A percentile compares a stretch with the other conserved stretches of the same genome.
These are phyloP conservation scores for Cenchrus fungigraminus DNA, from an alignment of 176 grass and related monocot species.

Conservation along the genomic window DNA sequence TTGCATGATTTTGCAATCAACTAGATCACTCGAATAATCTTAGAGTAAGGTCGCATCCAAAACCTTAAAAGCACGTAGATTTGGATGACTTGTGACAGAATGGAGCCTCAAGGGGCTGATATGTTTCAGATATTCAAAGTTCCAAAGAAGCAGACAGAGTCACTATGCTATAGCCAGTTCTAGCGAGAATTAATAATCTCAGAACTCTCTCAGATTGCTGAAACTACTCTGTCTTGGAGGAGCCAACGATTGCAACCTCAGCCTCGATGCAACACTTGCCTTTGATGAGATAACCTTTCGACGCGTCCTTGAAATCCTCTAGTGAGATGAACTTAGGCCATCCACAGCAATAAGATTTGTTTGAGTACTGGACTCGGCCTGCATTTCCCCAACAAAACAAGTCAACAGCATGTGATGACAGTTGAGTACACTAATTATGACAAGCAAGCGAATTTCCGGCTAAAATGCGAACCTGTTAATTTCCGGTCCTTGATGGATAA, in stretches of 20 bases:
- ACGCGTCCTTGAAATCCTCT: background rate
- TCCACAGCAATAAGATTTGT: background rate
- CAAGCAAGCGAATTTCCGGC: background rate
- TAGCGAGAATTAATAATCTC: background rate
- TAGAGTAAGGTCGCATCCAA: background rate
- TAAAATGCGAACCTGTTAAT: background rate
- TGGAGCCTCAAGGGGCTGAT: background rate
- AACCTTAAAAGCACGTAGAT: background rate
- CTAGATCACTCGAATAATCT: background rate
- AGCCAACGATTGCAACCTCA: background rate
- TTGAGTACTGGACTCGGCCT: background rate
- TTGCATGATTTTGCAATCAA: background rate
- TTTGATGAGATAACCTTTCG: background rate
- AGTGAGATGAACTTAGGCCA: background rate
- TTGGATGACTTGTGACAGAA: background rate
- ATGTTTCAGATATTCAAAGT: background rate
- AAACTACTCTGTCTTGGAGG: conserved; percentile 11
- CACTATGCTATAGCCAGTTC: background rate
- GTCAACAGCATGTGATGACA: background rate
- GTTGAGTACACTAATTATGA: background rate
- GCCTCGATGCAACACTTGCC: background rate
- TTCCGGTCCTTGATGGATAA: background rate
- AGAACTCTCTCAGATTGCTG: background rate
- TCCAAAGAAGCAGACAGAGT: background rate
- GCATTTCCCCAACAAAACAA: conserved; percentile 9